These are phyloP conservation scores for Scheffersomyces quercinus DNA, from an alignment of 1,139 yeast genomes.

Conservation along the genomic window DNA sequence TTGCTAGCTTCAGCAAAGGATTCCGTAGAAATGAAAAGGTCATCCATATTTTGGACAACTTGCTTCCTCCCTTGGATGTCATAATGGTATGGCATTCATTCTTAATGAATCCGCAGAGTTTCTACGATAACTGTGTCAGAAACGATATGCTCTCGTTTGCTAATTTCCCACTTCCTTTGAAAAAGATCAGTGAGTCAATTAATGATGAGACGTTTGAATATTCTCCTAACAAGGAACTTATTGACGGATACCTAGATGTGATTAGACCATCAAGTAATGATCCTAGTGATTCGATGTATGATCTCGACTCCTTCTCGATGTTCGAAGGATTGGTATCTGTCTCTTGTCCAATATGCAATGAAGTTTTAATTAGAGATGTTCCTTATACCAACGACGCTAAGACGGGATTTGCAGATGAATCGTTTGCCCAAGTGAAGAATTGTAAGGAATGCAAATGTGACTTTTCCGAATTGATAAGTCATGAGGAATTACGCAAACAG, in stretches of 20 bases:
- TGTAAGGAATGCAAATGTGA: constrained; percentile 8
- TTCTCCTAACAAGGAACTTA: constrained; percentile 10
- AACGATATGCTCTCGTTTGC: constrained; percentile 23
- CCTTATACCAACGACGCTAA: constrained; percentile 15
- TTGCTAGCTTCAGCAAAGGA: constrained; percentile 4
- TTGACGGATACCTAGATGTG: constrained; percentile 6
- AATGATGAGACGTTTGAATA: constrained; percentile 21
- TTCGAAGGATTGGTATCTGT: constrained; percentile 7
- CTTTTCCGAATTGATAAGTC: constrained; percentile 9
- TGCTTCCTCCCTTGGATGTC: constrained; percentile 37
- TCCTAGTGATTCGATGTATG: constrained; percentile 3
- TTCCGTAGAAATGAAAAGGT: constrained; percentile 1
- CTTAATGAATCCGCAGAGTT: constrained; percentile 27
- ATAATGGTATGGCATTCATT: constrained; percentile 44
- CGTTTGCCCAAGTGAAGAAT: constrained; percentile 9
- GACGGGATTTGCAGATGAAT: constrained; percentile 25
- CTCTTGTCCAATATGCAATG: constrained; percentile 21
- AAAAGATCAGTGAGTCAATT: constrained; percentile 19
- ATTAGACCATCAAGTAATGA: constrained; percentile 2
- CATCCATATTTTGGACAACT: constrained; percentile 1
- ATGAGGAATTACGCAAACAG: constrained; percentile 20
- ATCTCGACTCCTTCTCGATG: constrained; percentile 3
- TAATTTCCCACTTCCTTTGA: constrained; percentile 28
- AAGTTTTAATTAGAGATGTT: constrained; percentile 8
- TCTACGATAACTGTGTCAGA: constrained; percentile 29